Evolutionary conservation across 257 asterid genomes (phyloP).

Genomic region (Nicotiana noctiflora): DNA sequence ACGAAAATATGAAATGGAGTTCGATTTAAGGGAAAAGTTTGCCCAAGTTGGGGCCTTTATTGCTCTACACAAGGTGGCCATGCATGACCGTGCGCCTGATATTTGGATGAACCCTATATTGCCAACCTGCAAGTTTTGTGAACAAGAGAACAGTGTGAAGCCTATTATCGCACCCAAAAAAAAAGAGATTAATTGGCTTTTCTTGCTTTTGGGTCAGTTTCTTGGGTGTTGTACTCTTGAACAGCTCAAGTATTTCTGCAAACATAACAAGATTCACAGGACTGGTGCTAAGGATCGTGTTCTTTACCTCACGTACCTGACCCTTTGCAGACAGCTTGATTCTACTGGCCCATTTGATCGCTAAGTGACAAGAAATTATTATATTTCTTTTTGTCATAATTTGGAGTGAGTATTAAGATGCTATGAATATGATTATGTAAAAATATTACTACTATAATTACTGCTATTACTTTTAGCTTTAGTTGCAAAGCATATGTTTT

Average conservation of each 20-base stretch:
- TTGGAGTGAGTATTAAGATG: neutral
- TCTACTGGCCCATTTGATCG: conserved; percentile 56
- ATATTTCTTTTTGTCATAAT: neutral
- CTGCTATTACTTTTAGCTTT: neutral
- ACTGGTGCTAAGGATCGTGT: conserved; percentile 91
- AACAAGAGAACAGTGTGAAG: conserved; percentile 30
- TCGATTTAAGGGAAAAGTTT: conserved; percentile 36
- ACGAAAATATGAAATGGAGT: conserved; percentile 20
- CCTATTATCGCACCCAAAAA: conserved; percentile 54
- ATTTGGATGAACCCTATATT: conserved; percentile 48
- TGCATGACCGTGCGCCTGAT: conserved; percentile 63
- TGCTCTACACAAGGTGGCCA: conserved; percentile 12
- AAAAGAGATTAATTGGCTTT: conserved; percentile 65
- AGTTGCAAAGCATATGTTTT: neutral
- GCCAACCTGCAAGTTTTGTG: conserved; percentile 36
- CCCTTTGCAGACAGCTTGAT: conserved; percentile 63
- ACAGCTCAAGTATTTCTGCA: conserved; percentile 83
- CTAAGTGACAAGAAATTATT: neutral
- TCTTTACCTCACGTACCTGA: conserved; percentile 52
- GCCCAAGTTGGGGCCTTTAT: conserved; percentile 17
- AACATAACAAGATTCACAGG: conserved; percentile 69
- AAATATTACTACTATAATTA: neutral
- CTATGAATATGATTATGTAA: neutral
- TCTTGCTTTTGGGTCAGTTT: conserved; percentile 56
- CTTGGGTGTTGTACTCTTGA: conserved; percentile 66